Evolutionary conservation across 768 basidiomycete genomes (phyloP), one percentile per base, ranked within the genome.

Genomic region (Kwoniella newhampshirensis): DNA sequence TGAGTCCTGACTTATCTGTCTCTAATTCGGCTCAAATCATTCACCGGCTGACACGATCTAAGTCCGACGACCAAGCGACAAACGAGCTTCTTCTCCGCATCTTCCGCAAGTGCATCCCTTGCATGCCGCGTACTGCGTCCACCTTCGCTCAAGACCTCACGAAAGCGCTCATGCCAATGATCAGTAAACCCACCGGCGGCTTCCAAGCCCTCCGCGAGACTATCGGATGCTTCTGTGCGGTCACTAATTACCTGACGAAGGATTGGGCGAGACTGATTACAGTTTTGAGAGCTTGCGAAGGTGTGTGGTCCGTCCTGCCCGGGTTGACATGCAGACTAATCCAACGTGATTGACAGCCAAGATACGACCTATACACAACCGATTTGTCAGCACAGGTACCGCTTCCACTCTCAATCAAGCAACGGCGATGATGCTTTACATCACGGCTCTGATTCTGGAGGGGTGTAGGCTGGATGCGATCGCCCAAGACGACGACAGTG

Each of bases 91-190:
- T 99, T 3, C 81, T 98, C 37, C 87, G 87, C 62, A 89, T 94
- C 39, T 97, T 96, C 79, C 82, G 88, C 27, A 82, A 82, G 17
- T 86, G 86, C 1, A 86, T 97, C 28, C 89, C 90, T 2, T 82
- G 86, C 61, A 87, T 94, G 86, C 91, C 92, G 0, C 89, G 87
- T 77, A 91, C 90, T 0, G 87, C 90, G 0, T 81, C 83, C 12
- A 91, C 87, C 64, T 97, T 98, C 70, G 91, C 88, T 0, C 82
- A 85, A 36, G 89, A 93, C 50, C 80, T 99, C 17, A 91, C 94
- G 64, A 74, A 80, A 4, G 81, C 85, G 6, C 79, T 98, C 11
- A 85, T 94, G 62, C 88, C 89, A 0, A 92, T 98, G 92, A 87
- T 99, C 39, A 81, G 89, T 66, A 91, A 89, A 67, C 91, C 91